Percentiles rank a stretch among this genome's conserved stretches.
Evolutionary conservation across 2,329 filamentous ascomycete species (phyloP).

Genomic region (Colletotrichum neosansevieriae): DNA sequence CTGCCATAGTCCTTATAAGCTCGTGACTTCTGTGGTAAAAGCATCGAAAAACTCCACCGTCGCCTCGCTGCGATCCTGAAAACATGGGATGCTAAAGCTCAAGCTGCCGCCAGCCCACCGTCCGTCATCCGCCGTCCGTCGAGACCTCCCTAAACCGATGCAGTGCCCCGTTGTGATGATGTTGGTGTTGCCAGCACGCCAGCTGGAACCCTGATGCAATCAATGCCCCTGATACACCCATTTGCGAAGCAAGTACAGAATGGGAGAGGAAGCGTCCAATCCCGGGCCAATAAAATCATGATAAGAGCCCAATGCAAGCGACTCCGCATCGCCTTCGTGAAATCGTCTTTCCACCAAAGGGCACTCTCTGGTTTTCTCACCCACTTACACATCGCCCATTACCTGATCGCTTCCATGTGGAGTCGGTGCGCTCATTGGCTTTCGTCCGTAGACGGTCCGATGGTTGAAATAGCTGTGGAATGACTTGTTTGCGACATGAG

Average conservation of each 20-base stretch:
- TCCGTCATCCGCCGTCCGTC: background rate
- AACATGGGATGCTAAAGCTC: constrained; percentile 4
- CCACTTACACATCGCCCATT: too few relatives aligned
- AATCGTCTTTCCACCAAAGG: background rate
- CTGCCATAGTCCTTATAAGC: constrained; percentile 18
- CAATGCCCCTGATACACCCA: constrained; percentile 29
- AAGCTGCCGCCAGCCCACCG: constrained; percentile 6
- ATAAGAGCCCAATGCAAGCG: background rate
- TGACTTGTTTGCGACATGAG: constrained; percentile 50
- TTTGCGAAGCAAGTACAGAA: constrained; percentile 18
- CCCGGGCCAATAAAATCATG: constrained; percentile 16
- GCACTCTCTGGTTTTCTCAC: background rate
- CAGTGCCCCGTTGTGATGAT: constrained; percentile 26
- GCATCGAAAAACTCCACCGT: constrained; percentile 28
- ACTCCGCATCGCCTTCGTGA: constrained; percentile 6
- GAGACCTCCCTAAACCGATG: constrained; percentile 6
- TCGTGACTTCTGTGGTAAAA: constrained; percentile 25
- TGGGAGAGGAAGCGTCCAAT: constrained; percentile 24
- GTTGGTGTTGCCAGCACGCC: constrained; percentile 27
- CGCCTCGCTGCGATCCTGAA: constrained; percentile 23
- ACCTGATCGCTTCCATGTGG: constrained; percentile 2
- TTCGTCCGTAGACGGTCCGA: constrained; percentile 53
- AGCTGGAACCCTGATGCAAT: constrained; percentile 28
- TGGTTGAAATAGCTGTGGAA: constrained; percentile 57
- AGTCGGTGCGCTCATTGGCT: constrained; percentile 46